These are phyloP conservation scores for Acacia acuminata DNA, from an alignment of 306 rosid genomes.

Conservation along the genomic window DNA sequence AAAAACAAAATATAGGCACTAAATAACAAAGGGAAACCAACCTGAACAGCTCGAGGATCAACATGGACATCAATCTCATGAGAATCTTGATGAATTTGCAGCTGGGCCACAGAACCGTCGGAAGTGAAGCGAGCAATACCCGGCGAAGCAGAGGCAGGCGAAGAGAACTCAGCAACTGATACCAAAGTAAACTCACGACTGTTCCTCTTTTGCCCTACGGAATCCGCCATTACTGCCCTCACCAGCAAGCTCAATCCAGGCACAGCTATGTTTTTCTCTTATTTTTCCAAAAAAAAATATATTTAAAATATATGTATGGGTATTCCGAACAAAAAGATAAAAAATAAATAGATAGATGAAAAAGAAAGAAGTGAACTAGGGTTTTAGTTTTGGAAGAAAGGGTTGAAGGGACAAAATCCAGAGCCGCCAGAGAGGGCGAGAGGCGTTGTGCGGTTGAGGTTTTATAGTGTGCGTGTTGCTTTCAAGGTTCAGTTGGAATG, in stretches of 20 bases:
- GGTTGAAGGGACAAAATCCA: not conserved
- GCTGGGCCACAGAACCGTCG: slow-evolving; percentile 48
- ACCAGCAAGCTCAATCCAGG: slow-evolving; percentile 33
- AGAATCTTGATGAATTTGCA: slow-evolving; percentile 56
- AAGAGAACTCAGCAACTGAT: slow-evolving; percentile 58
- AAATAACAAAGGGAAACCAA: slow-evolving; percentile 25
- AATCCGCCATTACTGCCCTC: slow-evolving; percentile 57
- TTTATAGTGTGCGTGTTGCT: slow-evolving; percentile 32
- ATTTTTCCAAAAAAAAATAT: not conserved
- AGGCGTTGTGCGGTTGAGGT: not conserved
- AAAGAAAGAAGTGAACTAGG: slow-evolving; percentile 48
- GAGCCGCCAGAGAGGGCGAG: slow-evolving; percentile 66
- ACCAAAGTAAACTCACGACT: slow-evolving; percentile 59
- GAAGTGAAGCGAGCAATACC: slow-evolving; percentile 62
- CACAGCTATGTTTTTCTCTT: not conserved
- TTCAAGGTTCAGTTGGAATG: slow-evolving; percentile 9
- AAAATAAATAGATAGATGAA: not conserved
- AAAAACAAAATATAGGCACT: not conserved
- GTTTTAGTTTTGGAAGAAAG: slow-evolving; percentile 45
- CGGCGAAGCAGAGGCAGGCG: slow-evolving; percentile 43
- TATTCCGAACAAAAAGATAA: not conserved
- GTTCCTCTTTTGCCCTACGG: slow-evolving; percentile 39
- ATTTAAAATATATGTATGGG: not conserved
- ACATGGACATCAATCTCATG: slow-evolving; percentile 41
- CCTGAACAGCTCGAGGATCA: slow-evolving; percentile 71